Conservation (phyloP, 192 early-diverging fungal species). For the Podila horticola region DNA sequence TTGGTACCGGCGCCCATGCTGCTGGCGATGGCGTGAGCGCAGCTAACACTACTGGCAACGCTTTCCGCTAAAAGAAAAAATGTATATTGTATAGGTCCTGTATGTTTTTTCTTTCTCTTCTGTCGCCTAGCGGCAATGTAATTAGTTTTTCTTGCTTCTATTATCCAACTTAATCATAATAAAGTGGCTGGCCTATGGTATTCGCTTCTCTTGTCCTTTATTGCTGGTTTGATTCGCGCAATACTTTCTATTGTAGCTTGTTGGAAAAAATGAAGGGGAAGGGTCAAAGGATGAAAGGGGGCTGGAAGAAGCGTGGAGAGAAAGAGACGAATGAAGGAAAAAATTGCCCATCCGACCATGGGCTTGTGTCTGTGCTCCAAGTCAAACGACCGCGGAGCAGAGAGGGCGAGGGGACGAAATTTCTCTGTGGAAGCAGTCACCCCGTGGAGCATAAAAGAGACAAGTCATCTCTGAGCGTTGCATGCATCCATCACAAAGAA, state of each 20-base stretch:
- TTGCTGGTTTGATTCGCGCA: too few relatives aligned
- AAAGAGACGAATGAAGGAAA: too few relatives aligned
- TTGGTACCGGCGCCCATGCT: not conserved
- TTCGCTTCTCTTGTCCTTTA: not conserved
- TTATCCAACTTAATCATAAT: not conserved
- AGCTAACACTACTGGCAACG: slow-evolving; percentile 2
- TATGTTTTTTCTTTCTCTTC: not conserved
- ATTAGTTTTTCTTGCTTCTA: slow-evolving; percentile 4
- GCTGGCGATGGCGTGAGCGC: not conserved
- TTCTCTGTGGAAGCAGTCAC: too few relatives aligned
- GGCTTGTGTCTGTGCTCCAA: not conserved
- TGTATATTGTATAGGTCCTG: not conserved
- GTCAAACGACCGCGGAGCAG: slow-evolving; percentile 13
- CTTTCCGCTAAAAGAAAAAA: not conserved
- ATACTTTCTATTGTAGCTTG: not conserved
- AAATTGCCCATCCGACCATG: too few relatives aligned
- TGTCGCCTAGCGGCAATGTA: not conserved
- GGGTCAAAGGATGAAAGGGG: not conserved
- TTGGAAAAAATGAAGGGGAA: not conserved
- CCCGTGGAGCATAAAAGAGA: too few relatives aligned
- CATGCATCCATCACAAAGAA: not conserved
- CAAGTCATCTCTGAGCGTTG: not conserved
- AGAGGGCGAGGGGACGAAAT: too few relatives aligned
- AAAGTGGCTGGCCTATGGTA: not conserved
- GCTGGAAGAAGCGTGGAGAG: not conserved